phyloP scores from a whole-genome alignment of 208 protist species.

The Wallacemonas sp. region DNA sequence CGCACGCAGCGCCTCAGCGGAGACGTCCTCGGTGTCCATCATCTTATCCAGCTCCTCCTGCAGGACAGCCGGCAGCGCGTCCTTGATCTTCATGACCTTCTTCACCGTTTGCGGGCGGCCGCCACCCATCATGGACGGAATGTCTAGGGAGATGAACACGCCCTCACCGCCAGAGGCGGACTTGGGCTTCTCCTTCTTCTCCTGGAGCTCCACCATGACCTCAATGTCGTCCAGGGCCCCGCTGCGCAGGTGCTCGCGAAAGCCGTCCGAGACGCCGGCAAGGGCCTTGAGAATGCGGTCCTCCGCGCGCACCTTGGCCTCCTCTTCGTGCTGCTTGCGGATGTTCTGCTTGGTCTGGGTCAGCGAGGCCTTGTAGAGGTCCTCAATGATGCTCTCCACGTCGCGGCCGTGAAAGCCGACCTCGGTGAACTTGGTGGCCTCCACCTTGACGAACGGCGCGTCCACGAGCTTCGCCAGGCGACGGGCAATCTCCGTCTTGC shows the following conservation, averaged over 20 bases:
- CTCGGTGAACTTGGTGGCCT: conserved; percentile 99
- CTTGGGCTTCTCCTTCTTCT: conserved; percentile 93
- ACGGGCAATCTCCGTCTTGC: conserved; percentile 97
- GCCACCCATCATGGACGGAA: conserved; percentile 80
- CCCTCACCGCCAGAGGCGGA: conserved; percentile 63
- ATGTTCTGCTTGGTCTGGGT: conserved; percentile 93
- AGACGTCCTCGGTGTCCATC: conserved; percentile 93
- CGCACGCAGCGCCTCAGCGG: conserved; percentile 92
- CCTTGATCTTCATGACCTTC: conserved; percentile 94
- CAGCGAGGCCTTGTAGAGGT: conserved; percentile 95
- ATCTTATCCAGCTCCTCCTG: conserved; percentile 95
- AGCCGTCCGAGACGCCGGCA: conserved; percentile 89
- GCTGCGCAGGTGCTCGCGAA: conserved; percentile 93
- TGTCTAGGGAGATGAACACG: conserved; percentile 87
- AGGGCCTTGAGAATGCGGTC: conserved; percentile 91
- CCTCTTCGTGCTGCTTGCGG: conserved; percentile 83
- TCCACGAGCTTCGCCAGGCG: conserved; percentile 97
- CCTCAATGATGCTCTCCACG: conserved; percentile 97
- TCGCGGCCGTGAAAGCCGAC: conserved; percentile 97
- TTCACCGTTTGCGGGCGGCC: conserved; percentile 82
- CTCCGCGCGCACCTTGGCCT: conserved; percentile 81
- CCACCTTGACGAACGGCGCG: conserved; percentile 98
- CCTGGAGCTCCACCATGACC: conserved; percentile 91
- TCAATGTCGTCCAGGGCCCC: conserved; percentile 92
- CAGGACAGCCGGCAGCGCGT: conserved; percentile 89